phyloP scores from a whole-genome alignment of 2,329 filamentous ascomycete genomes.

The Trichoderma koningiopsis region DNA sequence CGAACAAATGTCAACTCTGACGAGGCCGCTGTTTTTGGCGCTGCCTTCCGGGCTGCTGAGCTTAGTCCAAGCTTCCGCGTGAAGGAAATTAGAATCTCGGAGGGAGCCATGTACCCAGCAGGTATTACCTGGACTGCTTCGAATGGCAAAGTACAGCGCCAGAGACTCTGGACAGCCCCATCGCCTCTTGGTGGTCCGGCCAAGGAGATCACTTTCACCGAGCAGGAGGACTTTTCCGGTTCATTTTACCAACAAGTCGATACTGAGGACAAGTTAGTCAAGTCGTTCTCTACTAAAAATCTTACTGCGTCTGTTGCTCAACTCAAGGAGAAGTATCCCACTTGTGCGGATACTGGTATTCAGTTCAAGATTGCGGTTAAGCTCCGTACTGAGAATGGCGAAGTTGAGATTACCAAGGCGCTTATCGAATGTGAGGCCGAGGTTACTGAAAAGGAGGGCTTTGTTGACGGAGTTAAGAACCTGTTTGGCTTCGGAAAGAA shows the following conservation, averaged over 20 bases:
- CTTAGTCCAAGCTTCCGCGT: slow-evolving; percentile 95
- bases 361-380: slow-evolving; percentile 77
- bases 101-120: slow-evolving; percentile 72
- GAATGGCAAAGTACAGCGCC: slow-evolving; percentile 70
- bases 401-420: slow-evolving; percentile 77
- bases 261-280: slow-evolving; percentile 61
- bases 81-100: slow-evolving; percentile 89
- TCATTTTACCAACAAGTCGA: slow-evolving; percentile 75
- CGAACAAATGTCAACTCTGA: slow-evolving; percentile 95
- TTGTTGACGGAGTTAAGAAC: slow-evolving; percentile 94
- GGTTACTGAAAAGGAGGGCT: slow-evolving; percentile 69
- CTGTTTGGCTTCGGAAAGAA: slow-evolving; percentile 94
- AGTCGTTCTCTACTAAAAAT: slow-evolving; percentile 76
- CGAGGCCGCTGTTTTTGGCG: slow-evolving; percentile 93
- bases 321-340: slow-evolving; percentile 72
- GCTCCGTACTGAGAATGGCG: slow-evolving; percentile 71
- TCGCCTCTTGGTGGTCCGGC: slow-evolving; percentile 72
- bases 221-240: slow-evolving; percentile 78
- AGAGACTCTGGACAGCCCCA: slow-evolving; percentile 79
- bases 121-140: slow-evolving; percentile 73
- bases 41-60: slow-evolving; percentile 89
- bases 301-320: slow-evolving; percentile 79
- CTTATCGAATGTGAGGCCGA: slow-evolving; percentile 84
- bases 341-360: slow-evolving; percentile 75
- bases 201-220: slow-evolving; percentile 86